phyloP scores from a whole-genome alignment of 2,329 filamentous ascomycete genomes.

The Trematosphaeria pertusa region DNA sequence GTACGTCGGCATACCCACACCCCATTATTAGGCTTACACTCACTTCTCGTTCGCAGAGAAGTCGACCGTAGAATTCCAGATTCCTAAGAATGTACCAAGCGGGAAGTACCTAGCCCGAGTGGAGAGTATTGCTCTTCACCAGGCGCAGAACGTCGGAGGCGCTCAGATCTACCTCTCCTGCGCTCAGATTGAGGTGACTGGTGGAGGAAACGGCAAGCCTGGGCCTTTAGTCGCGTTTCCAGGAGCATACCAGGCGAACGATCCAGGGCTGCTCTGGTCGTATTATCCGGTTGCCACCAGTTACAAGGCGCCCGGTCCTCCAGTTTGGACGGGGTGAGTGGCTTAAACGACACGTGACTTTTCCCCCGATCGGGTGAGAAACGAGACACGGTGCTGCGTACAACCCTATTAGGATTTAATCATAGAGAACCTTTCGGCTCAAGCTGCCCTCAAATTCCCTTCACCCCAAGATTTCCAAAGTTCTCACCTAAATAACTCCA shows the following conservation, averaged over 20 bases:
- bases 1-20: constrained; percentile 22
- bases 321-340: constrained; percentile 28
- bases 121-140: constrained; percentile 55
- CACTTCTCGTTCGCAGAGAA: constrained; percentile 20
- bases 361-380: too few relatives aligned
- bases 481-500: too few relatives aligned
- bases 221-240: constrained; percentile 51
- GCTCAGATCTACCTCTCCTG: constrained; percentile 56
- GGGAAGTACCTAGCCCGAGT: constrained; percentile 55
- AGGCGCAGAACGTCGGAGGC: constrained; percentile 40
- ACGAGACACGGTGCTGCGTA: too few relatives aligned
- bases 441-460: too few relatives aligned
- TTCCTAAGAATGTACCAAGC: constrained; percentile 47
- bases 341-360: too few relatives aligned
- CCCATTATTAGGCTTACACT: background rate
- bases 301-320: constrained; percentile 36
- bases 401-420: too few relatives aligned
- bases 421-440: too few relatives aligned
- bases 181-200: constrained; percentile 53
- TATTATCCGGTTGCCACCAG: constrained; percentile 37
- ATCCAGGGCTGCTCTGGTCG: constrained; percentile 39
- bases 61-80: constrained; percentile 40
- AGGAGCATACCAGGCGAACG: constrained; percentile 44
- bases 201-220: constrained; percentile 46
- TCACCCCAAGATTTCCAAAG: too few relatives aligned